Conservation (phyloP, 2,329 filamentous ascomycete genomes). For the Claviceps quebecensis region DNA sequence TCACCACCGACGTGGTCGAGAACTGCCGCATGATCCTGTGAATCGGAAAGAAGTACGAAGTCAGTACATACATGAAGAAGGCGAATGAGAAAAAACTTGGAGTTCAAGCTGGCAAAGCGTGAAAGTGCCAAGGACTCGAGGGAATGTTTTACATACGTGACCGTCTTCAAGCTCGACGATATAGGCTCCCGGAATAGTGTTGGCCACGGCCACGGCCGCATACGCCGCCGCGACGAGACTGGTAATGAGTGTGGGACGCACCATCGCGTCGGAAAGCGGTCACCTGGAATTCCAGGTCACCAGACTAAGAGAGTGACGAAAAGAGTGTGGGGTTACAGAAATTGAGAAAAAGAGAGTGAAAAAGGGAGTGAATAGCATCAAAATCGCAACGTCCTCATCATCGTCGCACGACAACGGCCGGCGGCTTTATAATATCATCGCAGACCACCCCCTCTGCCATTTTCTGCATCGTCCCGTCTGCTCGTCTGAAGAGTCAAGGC, state of each 20-base stretch:
- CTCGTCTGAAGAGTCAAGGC: not conserved
- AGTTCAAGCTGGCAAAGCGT: too few species aligned
- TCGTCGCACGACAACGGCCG: not conserved
- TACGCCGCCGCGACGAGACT: constrained; percentile 11
- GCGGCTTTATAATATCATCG: not conserved
- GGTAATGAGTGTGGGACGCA: constrained; percentile 6
- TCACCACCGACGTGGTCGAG: constrained; percentile 4
- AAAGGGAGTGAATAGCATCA: not conserved
- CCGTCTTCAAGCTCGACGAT: constrained; percentile 39
- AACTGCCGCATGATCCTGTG: constrained; percentile 3
- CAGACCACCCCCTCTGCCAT: not conserved
- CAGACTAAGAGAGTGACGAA: not conserved
- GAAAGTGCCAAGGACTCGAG: not conserved
- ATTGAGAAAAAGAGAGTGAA: not conserved
- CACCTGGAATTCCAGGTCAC: not conserved
- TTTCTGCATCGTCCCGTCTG: not conserved
- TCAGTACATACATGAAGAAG: too few species aligned
- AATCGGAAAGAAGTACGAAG: too few species aligned
- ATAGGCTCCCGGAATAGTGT: constrained; percentile 31
- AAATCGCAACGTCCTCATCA: not conserved
- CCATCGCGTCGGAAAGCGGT: constrained; percentile 1
- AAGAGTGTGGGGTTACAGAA: not conserved
- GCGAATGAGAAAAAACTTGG: not conserved
- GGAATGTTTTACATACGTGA: constrained; percentile 20
- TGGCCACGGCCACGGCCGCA: constrained; percentile 16